phyloP scores from a whole-genome alignment of 371 early-diverging fungal genomes.

The Cokeromyces recurvatus region DNA sequence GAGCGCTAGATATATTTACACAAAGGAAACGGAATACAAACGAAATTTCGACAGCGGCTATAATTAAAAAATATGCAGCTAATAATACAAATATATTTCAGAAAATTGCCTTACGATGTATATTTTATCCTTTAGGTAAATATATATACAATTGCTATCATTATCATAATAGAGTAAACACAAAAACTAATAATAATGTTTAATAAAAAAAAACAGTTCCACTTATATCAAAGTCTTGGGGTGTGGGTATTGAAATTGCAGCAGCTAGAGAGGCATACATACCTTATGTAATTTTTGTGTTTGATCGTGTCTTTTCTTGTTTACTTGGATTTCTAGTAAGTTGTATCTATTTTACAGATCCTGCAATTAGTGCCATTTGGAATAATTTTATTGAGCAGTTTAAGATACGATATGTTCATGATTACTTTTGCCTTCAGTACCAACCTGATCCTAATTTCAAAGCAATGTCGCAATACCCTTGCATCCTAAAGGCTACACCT shows the following conservation, averaged over 20 bases:
- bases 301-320: constrained; percentile 26
- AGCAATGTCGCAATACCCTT: too few relatives aligned
- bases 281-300: constrained; percentile 21
- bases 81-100: constrained; percentile 17
- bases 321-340: constrained; percentile 29
- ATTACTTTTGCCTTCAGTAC: constrained; percentile 20
- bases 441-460: background rate
- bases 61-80: constrained; percentile 3
- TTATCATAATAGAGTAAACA: too few relatives aligned
- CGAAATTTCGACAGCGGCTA: background rate
- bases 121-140: constrained; percentile 34
- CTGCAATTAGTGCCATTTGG: constrained; percentile 20
- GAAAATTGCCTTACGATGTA: constrained; percentile 28
- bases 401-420: constrained; percentile 26
- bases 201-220: constrained; percentile 20
- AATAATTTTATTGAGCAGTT: constrained; percentile 3
- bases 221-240: constrained; percentile 30
- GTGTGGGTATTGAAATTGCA: constrained; percentile 27
- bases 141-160: background rate
- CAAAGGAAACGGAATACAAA: background rate
- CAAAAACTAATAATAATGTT: too few relatives aligned
- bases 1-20: constrained; percentile 21
- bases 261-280: constrained; percentile 1
- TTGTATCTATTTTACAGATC: constrained; percentile 35
- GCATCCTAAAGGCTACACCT: too few relatives aligned